A percentile compares a stretch with the other conserved stretches of the same genome.
These are phyloP conservation scores for Microcos paniculata DNA, from an alignment of 345 rosid genomes.

Conservation along the genomic window DNA sequence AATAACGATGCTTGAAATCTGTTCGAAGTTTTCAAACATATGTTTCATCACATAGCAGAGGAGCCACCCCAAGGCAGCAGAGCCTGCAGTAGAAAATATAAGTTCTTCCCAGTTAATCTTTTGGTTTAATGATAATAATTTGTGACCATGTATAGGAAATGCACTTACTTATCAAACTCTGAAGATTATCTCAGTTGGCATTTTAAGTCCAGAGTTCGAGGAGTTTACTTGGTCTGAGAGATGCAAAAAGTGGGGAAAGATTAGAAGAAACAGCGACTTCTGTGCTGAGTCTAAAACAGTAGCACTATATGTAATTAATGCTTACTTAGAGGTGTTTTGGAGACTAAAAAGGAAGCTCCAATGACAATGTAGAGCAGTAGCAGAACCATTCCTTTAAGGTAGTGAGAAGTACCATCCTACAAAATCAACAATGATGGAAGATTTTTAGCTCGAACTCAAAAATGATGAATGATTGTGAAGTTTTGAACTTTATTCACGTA, in stretches of 20 bases:
- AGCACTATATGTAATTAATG: not conserved
- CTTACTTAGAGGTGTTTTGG: slow-evolving; percentile 52
- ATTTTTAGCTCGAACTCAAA: not conserved
- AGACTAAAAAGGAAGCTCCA: slow-evolving; percentile 74
- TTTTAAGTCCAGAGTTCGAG: slow-evolving; percentile 21
- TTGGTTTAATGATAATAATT: not conserved
- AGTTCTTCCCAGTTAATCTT: not conserved
- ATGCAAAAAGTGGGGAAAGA: not conserved
- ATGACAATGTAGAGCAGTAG: slow-evolving; percentile 68
- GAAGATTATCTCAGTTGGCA: slow-evolving; percentile 13
- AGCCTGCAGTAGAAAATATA: not conserved
- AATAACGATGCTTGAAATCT: not conserved
- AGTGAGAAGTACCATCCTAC: slow-evolving; percentile 93
- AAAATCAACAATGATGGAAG: not conserved
- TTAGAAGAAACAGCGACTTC: not conserved
- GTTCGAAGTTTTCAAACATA: not conserved
- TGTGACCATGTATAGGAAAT: not conserved
- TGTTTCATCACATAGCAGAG: not conserved
- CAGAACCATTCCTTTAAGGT: slow-evolving; percentile 79
- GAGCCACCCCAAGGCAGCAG: not conserved
- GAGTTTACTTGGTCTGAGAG: slow-evolving; percentile 26
- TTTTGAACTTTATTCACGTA: too few species aligned
- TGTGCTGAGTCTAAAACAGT: not conserved
- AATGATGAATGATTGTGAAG: too few species aligned
- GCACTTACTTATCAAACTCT: slow-evolving; percentile 24